Evolutionary conservation across 805 yeast genomes (phyloP), one percentile per base, ranked within the genome.

Genomic region (baker's yeast (Saccharomyces cerevisiae)): DNA sequence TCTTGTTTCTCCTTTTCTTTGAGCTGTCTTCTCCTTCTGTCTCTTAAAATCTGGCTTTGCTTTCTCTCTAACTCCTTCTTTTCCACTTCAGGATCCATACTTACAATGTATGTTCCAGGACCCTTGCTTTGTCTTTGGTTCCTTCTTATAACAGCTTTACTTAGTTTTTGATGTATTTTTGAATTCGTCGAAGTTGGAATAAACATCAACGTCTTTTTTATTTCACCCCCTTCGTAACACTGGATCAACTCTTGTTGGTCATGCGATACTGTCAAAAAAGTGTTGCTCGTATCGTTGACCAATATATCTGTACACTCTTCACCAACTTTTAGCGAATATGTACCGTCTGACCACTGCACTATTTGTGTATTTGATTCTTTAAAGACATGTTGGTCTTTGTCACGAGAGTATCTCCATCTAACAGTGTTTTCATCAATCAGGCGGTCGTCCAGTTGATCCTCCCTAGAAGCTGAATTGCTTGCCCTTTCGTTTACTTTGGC

Each of bases 311-410:
- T 92, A 58, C 85, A 77, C 70, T 94, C 99, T 49, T 79, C 77
- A 31, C 99, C 99, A 41, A 94, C 73, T 65, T 89, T 91, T 61
- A 94, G 74, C 1, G 97, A 90, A 58, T 83, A 72, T 3, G 89
- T 77, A 1, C 99, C 99, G 70, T 94, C 98, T 53, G 87, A 85
- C 99, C 99, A 94, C 68, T 89, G 87, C 36, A 94, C 79, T 54
- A 92, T 82, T 65, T 91, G 89, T 4, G 97, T 84, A 66, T 94
- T 94, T 9, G 96, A 85, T 68, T 90, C 96, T 62, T 87, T 87
- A 64, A 81, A 80, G 59, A 91, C 82, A 21, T 72, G 68, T 57
- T 85, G 89, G 47, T 83, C 84, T n/a, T 79, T 80, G 56, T 83
- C 84, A 55, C 85, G 81, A 14, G 89, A 85, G 69, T 91, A 92